Conservation (phyloP, 345 rosid genomes). For the Litchi chinensis region DNA sequence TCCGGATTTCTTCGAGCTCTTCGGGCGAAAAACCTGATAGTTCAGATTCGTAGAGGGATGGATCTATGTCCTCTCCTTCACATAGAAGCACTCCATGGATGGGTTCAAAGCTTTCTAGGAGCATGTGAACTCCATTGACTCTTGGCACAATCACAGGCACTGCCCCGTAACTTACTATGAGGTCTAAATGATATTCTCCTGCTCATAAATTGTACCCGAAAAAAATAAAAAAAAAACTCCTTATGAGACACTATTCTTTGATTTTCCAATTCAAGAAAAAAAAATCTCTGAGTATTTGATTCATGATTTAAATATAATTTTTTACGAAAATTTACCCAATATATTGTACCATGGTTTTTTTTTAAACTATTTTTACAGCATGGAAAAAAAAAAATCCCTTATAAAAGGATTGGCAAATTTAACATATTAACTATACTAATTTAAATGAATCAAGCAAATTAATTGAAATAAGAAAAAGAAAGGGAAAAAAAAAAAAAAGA, state of each 20-base stretch:
- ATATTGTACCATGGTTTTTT: no score
- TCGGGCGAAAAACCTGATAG: conserved; percentile 42
- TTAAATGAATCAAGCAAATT: no score
- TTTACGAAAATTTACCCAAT: no score
- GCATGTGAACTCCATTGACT: conserved; percentile 54
- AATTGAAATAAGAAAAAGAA: no score
- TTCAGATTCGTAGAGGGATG: conserved; percentile 55
- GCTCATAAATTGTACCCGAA: conserved; percentile 5
- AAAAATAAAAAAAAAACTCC: background rate
- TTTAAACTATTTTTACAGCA: no score
- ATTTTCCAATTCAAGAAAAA: background rate
- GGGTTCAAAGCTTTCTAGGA: conserved; percentile 61
- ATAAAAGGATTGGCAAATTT: no score
- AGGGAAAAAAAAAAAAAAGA: no score
- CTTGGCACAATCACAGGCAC: conserved; percentile 71
- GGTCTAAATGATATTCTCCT: conserved; percentile 79
- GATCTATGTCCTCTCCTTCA: conserved; percentile 77
- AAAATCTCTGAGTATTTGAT: background rate
- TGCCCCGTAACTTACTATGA: conserved; percentile 56
- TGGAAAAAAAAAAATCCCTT: no score
- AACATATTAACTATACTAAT: no score
- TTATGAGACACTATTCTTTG: background rate
- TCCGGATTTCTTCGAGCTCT: conserved; percentile 56
- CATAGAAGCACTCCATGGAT: conserved; percentile 74
- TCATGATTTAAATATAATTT: background rate